Conservation (phyloP, 176 grass and related monocot genomes). For the Avena sativa region DNA sequence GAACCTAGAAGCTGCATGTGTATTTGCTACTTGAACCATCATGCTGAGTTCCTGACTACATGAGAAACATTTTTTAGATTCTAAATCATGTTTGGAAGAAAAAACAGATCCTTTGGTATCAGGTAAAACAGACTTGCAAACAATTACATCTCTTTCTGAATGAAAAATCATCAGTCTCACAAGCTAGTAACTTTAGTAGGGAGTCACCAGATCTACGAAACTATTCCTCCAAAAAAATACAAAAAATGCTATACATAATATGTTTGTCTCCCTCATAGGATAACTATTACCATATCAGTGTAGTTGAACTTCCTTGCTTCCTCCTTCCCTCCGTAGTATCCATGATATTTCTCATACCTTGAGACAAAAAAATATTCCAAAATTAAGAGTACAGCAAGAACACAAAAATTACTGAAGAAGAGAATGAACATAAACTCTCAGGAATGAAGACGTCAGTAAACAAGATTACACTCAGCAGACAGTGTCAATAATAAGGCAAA, state of each 20-base stretch:
- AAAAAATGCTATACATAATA: background rate
- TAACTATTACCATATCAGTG: constrained; percentile 77
- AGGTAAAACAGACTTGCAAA: constrained; percentile 1
- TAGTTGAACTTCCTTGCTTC: constrained; percentile 95
- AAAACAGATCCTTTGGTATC: background rate
- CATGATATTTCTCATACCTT: constrained; percentile 99
- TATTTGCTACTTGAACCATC: constrained; percentile 6
- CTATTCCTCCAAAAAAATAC: background rate
- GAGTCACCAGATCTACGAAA: background rate
- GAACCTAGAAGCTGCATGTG: background rate
- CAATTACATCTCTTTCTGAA: background rate
- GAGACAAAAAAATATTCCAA: constrained; percentile 26
- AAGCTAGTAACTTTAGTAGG: background rate
- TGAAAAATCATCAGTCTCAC: background rate
- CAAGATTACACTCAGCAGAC: constrained; percentile 17
- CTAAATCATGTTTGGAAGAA: constrained; percentile 8
- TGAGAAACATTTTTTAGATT: background rate
- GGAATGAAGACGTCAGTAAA: background rate
- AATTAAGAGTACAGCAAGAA: constrained; percentile 28
- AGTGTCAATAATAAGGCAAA: background rate
- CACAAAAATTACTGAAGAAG: background rate
- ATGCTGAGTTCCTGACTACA: background rate
- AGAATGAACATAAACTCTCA: background rate
- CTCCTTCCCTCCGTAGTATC: constrained; percentile 85
- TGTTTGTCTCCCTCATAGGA: background rate